phyloP scores from a whole-genome alignment of 495 filamentous ascomycete genomes.

The Xylaria cubensis region DNA sequence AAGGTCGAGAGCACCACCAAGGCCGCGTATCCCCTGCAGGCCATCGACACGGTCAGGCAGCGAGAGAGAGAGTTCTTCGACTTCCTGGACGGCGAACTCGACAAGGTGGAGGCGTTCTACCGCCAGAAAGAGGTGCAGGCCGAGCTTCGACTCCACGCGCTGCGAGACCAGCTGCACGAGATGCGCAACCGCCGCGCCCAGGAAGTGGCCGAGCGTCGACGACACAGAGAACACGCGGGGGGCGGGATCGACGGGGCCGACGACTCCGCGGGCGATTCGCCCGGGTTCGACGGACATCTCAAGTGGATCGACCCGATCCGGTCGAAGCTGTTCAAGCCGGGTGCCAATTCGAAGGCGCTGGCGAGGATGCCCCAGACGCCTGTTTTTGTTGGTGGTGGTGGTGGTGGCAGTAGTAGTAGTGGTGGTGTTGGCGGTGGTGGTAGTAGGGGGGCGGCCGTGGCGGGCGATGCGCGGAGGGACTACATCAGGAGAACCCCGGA shows the following conservation, averaged over 20 bases:
- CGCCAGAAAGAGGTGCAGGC: conserved; percentile 81
- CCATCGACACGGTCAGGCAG: conserved; percentile 55
- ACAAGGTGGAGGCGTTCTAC: conserved; percentile 88
- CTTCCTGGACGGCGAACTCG: conserved; percentile 79
- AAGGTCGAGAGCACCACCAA: conserved; percentile 27
- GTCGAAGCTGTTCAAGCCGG: conserved; percentile 50
- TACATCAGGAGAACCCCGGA: conserved; percentile 65
- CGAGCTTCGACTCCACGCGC: conserved; percentile 66
- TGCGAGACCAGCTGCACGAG: conserved; percentile 82
- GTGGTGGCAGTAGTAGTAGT: too few species aligned
- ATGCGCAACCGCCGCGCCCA: conserved; percentile 81
- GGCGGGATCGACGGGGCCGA: conserved; percentile 36
- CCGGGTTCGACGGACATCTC: conserved; percentile 30
- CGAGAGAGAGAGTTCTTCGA: conserved; percentile 78
- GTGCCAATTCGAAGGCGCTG: conserved; percentile 55
- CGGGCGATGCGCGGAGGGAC: conserved; percentile 58
- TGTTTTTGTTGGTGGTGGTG: conserved; percentile 32
- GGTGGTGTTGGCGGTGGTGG: not conserved
- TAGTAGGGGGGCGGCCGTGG: conserved; percentile 17
- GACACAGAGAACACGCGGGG: conserved; percentile 33
- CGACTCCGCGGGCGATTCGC: conserved; percentile 33
- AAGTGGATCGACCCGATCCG: conserved; percentile 53
- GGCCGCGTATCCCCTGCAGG: conserved; percentile 41
- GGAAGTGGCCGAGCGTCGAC: conserved; percentile 63
- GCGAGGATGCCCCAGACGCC: conserved; percentile 51